phyloP scores from a whole-genome alignment of 306 rosid species.

The Begonia masoniana region DNA sequence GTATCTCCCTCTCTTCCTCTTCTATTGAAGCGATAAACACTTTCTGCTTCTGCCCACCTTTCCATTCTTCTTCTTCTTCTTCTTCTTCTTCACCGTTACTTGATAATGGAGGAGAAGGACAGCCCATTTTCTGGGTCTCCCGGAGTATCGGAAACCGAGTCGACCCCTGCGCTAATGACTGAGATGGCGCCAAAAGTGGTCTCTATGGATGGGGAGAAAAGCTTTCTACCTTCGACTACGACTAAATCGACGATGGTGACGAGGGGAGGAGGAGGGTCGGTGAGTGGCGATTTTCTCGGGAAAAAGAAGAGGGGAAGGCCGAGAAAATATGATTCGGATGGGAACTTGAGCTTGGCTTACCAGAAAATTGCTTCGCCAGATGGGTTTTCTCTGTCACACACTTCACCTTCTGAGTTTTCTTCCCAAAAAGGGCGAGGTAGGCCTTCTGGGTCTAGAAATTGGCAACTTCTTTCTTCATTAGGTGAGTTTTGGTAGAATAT shows the following conservation, averaged over 20 bases:
- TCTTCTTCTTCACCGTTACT: background rate
- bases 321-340: constrained; percentile 64
- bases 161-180: constrained; percentile 20
- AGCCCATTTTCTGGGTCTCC: constrained; percentile 23
- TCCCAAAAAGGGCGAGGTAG: constrained; percentile 48
- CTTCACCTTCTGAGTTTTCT: constrained; percentile 29
- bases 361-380: constrained; percentile 17
- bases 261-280: constrained; percentile 8
- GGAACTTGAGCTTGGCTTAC: constrained; percentile 33
- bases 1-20: constrained; percentile 11
- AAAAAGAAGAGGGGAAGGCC: constrained; percentile 85
- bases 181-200: constrained; percentile 14
- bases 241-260: background rate
- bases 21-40: background rate
- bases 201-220: constrained; percentile 3
- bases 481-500: constrained; percentile 31
- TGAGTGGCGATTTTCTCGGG: constrained; percentile 33
- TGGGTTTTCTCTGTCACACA: constrained; percentile 42
- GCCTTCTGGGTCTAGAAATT: constrained; percentile 40
- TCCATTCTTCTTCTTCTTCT: background rate
- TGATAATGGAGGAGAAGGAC: constrained; percentile 39
- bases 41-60: background rate
- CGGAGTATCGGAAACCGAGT: constrained; percentile 22
- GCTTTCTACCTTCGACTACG: background rate
- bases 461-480: constrained; percentile 47